These are phyloP conservation scores for Didymella exigua DNA, from an alignment of 2,329 filamentous ascomycete species.

Conservation along the genomic window DNA sequence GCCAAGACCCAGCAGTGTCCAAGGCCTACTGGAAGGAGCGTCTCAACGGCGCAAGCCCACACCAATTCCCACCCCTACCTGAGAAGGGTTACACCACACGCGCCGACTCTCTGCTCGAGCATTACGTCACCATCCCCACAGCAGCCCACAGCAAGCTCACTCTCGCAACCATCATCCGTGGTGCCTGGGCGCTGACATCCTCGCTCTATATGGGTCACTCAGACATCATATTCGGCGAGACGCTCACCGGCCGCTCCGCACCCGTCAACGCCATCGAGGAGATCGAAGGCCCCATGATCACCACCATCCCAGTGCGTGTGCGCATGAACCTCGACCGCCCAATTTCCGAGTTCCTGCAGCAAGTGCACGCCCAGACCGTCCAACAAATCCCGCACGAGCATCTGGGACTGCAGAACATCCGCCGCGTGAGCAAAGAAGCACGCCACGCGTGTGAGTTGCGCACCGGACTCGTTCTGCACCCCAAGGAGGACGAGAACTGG, in stretches of 20 bases:
- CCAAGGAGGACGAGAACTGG: constrained; percentile 38
- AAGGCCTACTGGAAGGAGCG: constrained; percentile 57
- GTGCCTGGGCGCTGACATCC: constrained; percentile 66
- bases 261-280: constrained; percentile 55
- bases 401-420: constrained; percentile 65
- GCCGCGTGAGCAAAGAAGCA: constrained; percentile 47
- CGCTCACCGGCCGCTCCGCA: constrained; percentile 61
- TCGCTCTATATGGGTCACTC: constrained; percentile 60
- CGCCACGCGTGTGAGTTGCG: constrained; percentile 44
- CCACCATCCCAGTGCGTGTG: constrained; percentile 63
- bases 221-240: constrained; percentile 64
- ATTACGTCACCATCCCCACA: constrained; percentile 51
- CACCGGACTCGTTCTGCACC: constrained; percentile 48
- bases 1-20: constrained; percentile 49
- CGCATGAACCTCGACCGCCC: constrained; percentile 51
- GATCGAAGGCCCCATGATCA: constrained; percentile 67
- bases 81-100: constrained; percentile 53
- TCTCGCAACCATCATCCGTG: constrained; percentile 58
- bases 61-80: constrained; percentile 58
- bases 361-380: constrained; percentile 62
- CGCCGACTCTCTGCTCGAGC: constrained; percentile 58
- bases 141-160: constrained; percentile 50
- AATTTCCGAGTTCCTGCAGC: constrained; percentile 60
- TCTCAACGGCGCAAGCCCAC: constrained; percentile 52
- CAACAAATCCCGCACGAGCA: constrained; percentile 69